Base-by-base conservation (phyloP, 1,284 basidiomycete species). In the Grifola frondosa region DNA sequence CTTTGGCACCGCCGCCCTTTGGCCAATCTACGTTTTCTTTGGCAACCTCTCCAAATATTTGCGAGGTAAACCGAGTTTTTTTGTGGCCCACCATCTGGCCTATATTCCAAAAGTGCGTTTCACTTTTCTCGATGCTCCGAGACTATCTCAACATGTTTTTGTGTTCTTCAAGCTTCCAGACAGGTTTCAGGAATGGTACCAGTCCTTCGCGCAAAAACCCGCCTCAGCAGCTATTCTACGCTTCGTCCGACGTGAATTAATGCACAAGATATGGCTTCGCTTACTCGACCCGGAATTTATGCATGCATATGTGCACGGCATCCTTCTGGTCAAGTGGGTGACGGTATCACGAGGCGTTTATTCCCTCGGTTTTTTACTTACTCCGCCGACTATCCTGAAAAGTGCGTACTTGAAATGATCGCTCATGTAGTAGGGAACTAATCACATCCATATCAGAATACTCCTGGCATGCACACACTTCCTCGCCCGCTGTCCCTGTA, bases 341-440 rank as follows among this genome's bases (percentile, higher is more conserved):
- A 59, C 29, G 48, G 49, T 6, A 28, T 59, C 16, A 4, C 13
- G 1, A 45, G 55, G 2, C 39, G 49, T 1, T 11, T 57, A 3
- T 57, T 51, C 30, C 57, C 55, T 7, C 40, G 53, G 1, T 19
- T 57, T 2, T 48, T 59, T 25, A 47, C 38, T 0, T 55, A 59
- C 22, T 52, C 48, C 1, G 53, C 65, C 0, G 68, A 71, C 48
- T 71, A 69, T 55, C 49, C 53, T 1, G 55, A 59, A 36, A 54
- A 54, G 54, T 58, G 33, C 16, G 54, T 43, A 20, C 3, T 8
- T 40, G 15, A 11, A 2, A 20, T 20, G 7, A 3, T 17, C n/a
- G 16, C 15, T 21, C 4, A 11, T 28, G 1, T 22, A 29, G 9
- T 13, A 7, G 2, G 6, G 3, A 17, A 21, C 16, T 10, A 17